Conservation (phyloP, 2,329 filamentous ascomycete genomes). For the Epichloe coenophiala region DNA sequence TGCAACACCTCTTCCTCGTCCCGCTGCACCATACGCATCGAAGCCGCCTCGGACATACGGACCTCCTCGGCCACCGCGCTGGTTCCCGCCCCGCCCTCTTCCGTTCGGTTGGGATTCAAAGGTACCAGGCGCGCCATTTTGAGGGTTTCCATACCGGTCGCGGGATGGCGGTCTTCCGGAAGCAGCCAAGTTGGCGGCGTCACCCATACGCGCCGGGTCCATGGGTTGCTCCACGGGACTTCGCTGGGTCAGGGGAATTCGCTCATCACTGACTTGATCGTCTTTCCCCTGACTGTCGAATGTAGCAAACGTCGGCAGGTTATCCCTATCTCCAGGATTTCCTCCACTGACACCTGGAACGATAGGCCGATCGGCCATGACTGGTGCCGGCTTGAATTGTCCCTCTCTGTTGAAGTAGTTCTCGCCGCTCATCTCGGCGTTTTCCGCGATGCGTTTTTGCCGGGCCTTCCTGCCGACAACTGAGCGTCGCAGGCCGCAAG, state of each 20-base stretch:
- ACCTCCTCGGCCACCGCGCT: conserved; percentile 30
- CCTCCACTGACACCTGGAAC: conserved; percentile 43
- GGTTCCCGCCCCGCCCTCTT: conserved; percentile 33
- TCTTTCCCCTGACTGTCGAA: conserved; percentile 56
- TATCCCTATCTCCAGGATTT: conserved; percentile 34
- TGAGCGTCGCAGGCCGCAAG: conserved; percentile 88
- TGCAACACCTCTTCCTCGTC: conserved; percentile 20
- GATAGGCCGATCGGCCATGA: conserved; percentile 38
- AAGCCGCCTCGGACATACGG: conserved; percentile 39
- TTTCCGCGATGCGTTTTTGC: conserved; percentile 81
- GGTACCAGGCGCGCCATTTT: conserved; percentile 27
- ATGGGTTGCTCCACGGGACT: conserved; percentile 43
- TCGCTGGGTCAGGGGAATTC: conserved; percentile 56
- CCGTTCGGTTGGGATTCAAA: conserved; percentile 39
- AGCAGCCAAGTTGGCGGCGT: conserved; percentile 19
- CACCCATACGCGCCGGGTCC: conserved; percentile 23
- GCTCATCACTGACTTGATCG: conserved; percentile 52
- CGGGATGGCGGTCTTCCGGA: conserved; percentile 28
- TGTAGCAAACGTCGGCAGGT: conserved; percentile 43
- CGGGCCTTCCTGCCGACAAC: conserved; percentile 86
- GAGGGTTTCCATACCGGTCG: conserved; percentile 54
- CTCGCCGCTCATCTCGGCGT: conserved; percentile 93
- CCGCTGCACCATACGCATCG: conserved; percentile 30
- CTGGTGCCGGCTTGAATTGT: conserved; percentile 33
- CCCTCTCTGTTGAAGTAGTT: conserved; percentile 71